Conservation (phyloP, 2,329 filamentous ascomycete species). For the Fusarium brachygibbosum region DNA sequence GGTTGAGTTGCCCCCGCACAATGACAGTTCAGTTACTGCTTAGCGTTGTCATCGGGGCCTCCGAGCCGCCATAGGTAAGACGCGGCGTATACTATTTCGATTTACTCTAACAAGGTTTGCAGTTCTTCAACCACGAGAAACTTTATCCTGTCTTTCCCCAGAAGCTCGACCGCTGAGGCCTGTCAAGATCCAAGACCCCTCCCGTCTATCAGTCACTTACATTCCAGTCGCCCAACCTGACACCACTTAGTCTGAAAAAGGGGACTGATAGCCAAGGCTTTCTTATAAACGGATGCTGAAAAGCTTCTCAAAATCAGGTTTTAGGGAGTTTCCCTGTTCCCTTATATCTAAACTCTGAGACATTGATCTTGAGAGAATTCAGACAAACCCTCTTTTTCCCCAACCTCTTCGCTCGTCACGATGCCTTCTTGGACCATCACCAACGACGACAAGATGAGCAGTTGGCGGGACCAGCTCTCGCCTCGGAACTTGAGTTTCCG, state of each 20-base stretch:
- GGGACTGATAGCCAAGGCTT: constrained; percentile 9
- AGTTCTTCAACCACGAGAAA: constrained; percentile 30
- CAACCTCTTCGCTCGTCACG: constrained; percentile 21
- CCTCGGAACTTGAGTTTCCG: constrained; percentile 36
- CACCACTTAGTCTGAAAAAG: constrained; percentile 23
- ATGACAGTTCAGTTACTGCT: constrained; percentile 12
- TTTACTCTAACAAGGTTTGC: constrained; percentile 30
- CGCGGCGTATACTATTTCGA: constrained; percentile 29
- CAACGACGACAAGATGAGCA: constrained; percentile 40
- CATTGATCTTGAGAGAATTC: constrained; percentile 15
- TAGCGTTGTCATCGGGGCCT: constrained; percentile 31
- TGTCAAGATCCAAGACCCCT: constrained; percentile 18
- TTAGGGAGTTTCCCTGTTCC: constrained; percentile 9
- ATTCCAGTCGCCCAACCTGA: constrained; percentile 37
- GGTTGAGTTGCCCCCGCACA: constrained; percentile 21
- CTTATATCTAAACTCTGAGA: constrained; percentile 27
- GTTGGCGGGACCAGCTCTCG: constrained; percentile 44
- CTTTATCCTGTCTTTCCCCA: constrained; percentile 29
- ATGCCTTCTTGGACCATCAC: constrained; percentile 38
- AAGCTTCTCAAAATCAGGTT: constrained; percentile 12
- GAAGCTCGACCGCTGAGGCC: constrained; percentile 9
- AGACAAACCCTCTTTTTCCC: constrained; percentile 5
- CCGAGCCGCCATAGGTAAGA: constrained; percentile 31
- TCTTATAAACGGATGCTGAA: constrained; percentile 31
- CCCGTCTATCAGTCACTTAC: constrained; percentile 38